Evolutionary conservation across 2,329 filamentous ascomycete genomes (phyloP), one percentile per base, ranked within the genome.

Genomic region (Sclerotinia glacialis): DNA sequence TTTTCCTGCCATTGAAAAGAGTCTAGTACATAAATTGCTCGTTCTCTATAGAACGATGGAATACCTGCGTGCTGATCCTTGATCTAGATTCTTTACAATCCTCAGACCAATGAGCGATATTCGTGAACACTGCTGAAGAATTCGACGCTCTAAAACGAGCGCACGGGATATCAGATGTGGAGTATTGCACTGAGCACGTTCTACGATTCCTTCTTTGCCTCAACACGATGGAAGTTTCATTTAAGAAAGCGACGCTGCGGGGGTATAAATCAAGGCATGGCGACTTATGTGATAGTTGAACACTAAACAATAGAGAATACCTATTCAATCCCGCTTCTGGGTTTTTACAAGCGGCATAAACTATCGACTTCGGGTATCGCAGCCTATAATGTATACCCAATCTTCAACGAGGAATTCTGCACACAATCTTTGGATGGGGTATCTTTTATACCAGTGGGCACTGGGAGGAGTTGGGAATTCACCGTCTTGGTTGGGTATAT

Each of bases 41-140:
- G 47, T 26, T 14, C n/a, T 12, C 7, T 5, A 7, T 55, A 64
- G 61, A 64, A 64, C 18, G 12, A 64, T 64, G 50, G 40, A 21
- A 55, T 28, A 0, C 40, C 61, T n/a, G 37, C 34, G 11, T 37
- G 3, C 40, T 3, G 5, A 34, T 40, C 8, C 61, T 64, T 5
- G 40, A 55, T 34, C 6, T 63, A 28, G 49, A 64, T 3, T 8
- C 37, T 40, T 31, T 40, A 40, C 12, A 16, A 21, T 16, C 21
- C 11, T 11, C 1, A n/a, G 0, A 46, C 61, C 26, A 21, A 14
- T 16, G 3, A 37, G 12, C 16, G 55, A 5, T 31, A 21, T 53
- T 55, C 9, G 0, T 37, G 18, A 54, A 55, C 2, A 63, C 54
- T 37, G n/a, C 37, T 8, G 28, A 16, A 12, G 18, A 28, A 3